Conservation (phyloP, 208 protist species). For the Acanthamoeba triangularis region DNA sequence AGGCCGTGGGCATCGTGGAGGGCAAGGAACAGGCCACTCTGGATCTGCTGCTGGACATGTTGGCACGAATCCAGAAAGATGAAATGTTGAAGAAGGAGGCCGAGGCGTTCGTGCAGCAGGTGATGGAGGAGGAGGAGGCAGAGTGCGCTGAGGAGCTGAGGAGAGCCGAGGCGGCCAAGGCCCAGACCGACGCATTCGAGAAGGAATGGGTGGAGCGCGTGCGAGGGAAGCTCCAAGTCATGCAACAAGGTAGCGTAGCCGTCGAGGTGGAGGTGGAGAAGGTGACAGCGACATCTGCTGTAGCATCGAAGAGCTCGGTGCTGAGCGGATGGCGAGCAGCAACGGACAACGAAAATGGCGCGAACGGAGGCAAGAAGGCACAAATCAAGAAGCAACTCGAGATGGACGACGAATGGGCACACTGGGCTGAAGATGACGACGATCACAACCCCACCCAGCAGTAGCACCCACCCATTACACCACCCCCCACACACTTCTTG, state of each 20-base stretch:
- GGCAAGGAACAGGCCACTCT: neutral
- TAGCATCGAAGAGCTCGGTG: slow-evolving; percentile 5
- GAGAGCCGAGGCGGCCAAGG: neutral
- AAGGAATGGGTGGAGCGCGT: neutral
- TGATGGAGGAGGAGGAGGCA: neutral
- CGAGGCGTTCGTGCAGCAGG: neutral
- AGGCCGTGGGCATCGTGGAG: neutral
- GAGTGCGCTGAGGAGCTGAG: neutral
- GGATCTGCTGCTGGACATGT: neutral
- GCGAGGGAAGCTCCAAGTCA: neutral
- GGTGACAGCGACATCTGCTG: too few relatives aligned
- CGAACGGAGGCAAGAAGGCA: neutral
- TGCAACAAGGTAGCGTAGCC: too few relatives aligned
- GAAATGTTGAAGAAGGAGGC: slow-evolving; percentile 24
- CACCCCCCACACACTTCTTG: neutral
- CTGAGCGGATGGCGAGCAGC: neutral
- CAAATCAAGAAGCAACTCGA: neutral
- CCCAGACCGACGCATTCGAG: neutral
- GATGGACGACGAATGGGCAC: slow-evolving; percentile 21
- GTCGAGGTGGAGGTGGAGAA: neutral
- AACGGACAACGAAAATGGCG: neutral
- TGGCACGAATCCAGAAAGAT: neutral
- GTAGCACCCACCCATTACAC: neutral
- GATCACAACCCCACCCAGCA: neutral
- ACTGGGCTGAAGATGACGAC: slow-evolving; percentile 26